A percentile compares a stretch with the other conserved stretches of the same genome.
Evolutionary conservation across 2,329 filamentous ascomycete genomes (phyloP).

Genomic region (Aspergillus puulaauensis): DNA sequence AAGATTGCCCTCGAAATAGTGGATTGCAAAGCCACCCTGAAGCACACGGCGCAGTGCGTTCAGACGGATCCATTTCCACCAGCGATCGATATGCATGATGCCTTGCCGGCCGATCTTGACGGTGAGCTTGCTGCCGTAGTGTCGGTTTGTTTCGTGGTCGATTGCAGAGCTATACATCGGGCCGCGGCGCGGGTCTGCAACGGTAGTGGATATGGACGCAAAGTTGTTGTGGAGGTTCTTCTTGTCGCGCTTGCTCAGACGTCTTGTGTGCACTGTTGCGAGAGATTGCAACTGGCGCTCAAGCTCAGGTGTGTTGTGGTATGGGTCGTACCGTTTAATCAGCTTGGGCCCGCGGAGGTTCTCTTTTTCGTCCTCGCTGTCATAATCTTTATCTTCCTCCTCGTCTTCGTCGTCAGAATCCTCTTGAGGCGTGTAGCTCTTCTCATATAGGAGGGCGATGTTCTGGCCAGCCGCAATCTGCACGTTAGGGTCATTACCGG

Average conservation of each 20-base stretch:
- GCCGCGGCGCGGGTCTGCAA: slow-evolving; percentile 66
- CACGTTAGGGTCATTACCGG: slow-evolving; percentile 69
- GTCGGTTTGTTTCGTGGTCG: slow-evolving; percentile 58
- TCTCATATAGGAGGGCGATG: slow-evolving; percentile 81
- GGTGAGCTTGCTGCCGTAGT: slow-evolving; percentile 62
- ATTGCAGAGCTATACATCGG: slow-evolving; percentile 66
- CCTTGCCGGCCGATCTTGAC: slow-evolving; percentile 59
- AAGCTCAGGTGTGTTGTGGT: slow-evolving; percentile 63
- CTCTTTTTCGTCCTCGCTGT: slow-evolving; percentile 45
- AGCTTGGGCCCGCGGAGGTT: slow-evolving; percentile 39
- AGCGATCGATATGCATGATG: slow-evolving; percentile 65
- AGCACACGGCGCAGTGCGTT: slow-evolving; percentile 61
- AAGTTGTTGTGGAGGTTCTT: slow-evolving; percentile 67
- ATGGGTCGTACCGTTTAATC: slow-evolving; percentile 67
- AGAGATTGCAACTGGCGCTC: slow-evolving; percentile 60
- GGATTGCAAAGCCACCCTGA: slow-evolving; percentile 61
- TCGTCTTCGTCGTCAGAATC: slow-evolving; percentile 57
- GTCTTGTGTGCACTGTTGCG: slow-evolving; percentile 59
- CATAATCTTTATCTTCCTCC: slow-evolving; percentile 57
- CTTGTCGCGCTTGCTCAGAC: slow-evolving; percentile 65
- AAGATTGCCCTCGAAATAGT: slow-evolving; percentile 61
- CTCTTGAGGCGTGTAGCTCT: slow-evolving; percentile 60
- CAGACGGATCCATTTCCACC: slow-evolving; percentile 70
- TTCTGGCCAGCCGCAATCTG: slow-evolving; percentile 76
- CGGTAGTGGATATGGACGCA: slow-evolving; percentile 63